Percentiles rank a stretch among this genome's conserved stretches.
Evolutionary conservation across 495 filamentous ascomycete species (phyloP).

Genomic region (Penicillium parvum): DNA sequence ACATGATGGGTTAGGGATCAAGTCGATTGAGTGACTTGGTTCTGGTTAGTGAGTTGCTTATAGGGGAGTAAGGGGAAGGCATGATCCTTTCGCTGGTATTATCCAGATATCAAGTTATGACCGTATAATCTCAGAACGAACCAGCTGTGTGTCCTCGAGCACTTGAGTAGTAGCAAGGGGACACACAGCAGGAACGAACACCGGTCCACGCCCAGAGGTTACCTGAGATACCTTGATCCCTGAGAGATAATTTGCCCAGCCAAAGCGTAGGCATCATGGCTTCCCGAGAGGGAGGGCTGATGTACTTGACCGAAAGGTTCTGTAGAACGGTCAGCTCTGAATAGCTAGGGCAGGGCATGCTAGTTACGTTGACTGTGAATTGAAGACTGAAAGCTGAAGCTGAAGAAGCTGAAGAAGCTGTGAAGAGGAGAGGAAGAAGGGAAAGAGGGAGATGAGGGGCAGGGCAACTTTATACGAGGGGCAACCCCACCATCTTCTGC

Average conservation of each 20-base stretch:
- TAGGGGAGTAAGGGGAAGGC: slow-evolving; percentile 50
- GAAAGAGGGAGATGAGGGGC: slow-evolving; percentile 8
- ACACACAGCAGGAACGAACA: slow-evolving; percentile 50
- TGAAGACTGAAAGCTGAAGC: neutral
- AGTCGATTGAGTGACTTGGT: slow-evolving; percentile 36
- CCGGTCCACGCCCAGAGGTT: slow-evolving; percentile 61
- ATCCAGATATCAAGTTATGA: slow-evolving; percentile 93
- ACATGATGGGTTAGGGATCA: slow-evolving; percentile 55
- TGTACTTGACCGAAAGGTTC: slow-evolving; percentile 21
- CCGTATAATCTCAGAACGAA: slow-evolving; percentile 93
- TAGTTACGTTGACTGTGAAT: slow-evolving; percentile 21
- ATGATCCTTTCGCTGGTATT: slow-evolving; percentile 99
- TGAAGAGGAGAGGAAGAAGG: slow-evolving; percentile 2
- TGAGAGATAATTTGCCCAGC: slow-evolving; percentile 33
- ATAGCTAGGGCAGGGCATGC: neutral
- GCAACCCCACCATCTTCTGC: slow-evolving; percentile 17
- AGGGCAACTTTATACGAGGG: slow-evolving; percentile 18
- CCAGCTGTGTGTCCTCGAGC: slow-evolving; percentile 29
- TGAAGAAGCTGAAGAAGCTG: neutral
- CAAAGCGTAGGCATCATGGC: slow-evolving; percentile 42
- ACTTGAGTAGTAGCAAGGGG: slow-evolving; percentile 3
- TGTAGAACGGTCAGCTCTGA: slow-evolving; percentile 18
- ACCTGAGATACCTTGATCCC: slow-evolving; percentile 63
- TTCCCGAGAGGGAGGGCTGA: slow-evolving; percentile 31
- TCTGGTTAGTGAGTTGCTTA: slow-evolving; percentile 31